Percentiles rank a stretch among this genome's conserved stretches.
phyloP scores from a whole-genome alignment of 495 filamentous ascomycete species.

The Mytilinidion resinicola region DNA sequence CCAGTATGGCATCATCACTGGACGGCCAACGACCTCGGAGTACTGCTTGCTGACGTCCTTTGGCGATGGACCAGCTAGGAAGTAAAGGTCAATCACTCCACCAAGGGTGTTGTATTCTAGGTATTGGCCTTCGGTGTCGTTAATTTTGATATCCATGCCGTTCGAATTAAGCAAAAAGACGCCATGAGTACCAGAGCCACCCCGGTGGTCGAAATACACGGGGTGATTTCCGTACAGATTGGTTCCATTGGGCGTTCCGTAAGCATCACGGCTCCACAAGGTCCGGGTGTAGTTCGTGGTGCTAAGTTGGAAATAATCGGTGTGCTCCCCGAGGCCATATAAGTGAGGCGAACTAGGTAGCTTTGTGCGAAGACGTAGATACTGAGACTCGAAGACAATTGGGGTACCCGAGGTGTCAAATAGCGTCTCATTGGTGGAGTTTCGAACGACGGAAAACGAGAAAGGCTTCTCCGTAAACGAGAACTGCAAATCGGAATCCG shows the following conservation, averaged over 20 bases:
- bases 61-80: slow-evolving; percentile 67
- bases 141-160: slow-evolving; percentile 83
- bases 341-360: slow-evolving; percentile 61
- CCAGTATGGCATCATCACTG: slow-evolving; percentile 83
- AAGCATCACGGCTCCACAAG: slow-evolving; percentile 73
- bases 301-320: slow-evolving; percentile 62
- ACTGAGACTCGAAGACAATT: slow-evolving; percentile 75
- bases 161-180: slow-evolving; percentile 79
- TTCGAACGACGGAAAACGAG: slow-evolving; percentile 63
- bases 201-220: slow-evolving; percentile 75
- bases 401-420: slow-evolving; percentile 67
- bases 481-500: no score
- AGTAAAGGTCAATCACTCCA: slow-evolving; percentile 80
- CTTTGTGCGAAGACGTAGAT: slow-evolving; percentile 62
- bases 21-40: slow-evolving; percentile 57
- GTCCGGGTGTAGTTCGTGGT: slow-evolving; percentile 73
- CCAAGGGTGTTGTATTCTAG: slow-evolving; percentile 81
- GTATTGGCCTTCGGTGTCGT: slow-evolving; percentile 61
- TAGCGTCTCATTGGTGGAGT: slow-evolving; percentile 59
- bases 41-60: slow-evolving; percentile 71
- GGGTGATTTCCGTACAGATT: slow-evolving; percentile 84
- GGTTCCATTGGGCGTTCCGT: slow-evolving; percentile 55
- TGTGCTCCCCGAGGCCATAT: slow-evolving; percentile 76
- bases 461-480: slow-evolving; percentile 58
- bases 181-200: slow-evolving; percentile 61